phyloP scores from a whole-genome alignment of 306 rosid genomes.

The Trichosanthes truncata region DNA sequence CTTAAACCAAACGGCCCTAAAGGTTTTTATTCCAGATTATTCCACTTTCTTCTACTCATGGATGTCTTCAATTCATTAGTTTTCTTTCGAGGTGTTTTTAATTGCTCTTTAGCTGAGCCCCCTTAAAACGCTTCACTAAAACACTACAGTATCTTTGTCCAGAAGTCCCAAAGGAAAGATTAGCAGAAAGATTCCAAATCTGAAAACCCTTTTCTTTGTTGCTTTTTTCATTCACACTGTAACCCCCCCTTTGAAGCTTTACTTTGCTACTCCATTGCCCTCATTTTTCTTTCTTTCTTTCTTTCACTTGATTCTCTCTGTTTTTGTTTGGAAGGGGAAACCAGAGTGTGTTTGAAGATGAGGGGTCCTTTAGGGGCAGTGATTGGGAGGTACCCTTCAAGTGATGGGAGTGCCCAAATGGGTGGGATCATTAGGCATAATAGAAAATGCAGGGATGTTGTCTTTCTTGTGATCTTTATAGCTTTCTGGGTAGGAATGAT shows the following conservation, averaged over 20 bases:
- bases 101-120: not conserved
- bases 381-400: constrained; percentile 82
- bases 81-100: not conserved
- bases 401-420: constrained; percentile 71
- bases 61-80: not conserved
- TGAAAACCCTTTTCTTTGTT: constrained; percentile 19
- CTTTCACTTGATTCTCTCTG: constrained; percentile 4
- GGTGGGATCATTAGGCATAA: constrained; percentile 76
- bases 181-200: constrained; percentile 41
- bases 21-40: not conserved
- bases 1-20: too few species aligned
- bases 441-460: constrained; percentile 78
- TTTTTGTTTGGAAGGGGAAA: constrained; percentile 7
- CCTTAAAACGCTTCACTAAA: constrained; percentile 1
- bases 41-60: not conserved
- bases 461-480: constrained; percentile 56
- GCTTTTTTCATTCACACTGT: constrained; percentile 14
- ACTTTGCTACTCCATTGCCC: not conserved
- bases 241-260: not conserved
- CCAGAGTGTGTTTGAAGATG: constrained; percentile 28
- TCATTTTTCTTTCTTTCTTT: not conserved
- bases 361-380: constrained; percentile 96
- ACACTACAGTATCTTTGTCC: constrained; percentile 39
- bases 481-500: constrained; percentile 96
- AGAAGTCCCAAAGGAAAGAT: constrained; percentile 1